Evolutionary conservation across 208 protist species (phyloP), one percentile per base, ranked within the genome.

Genomic region (Crithidia sp.): DNA sequence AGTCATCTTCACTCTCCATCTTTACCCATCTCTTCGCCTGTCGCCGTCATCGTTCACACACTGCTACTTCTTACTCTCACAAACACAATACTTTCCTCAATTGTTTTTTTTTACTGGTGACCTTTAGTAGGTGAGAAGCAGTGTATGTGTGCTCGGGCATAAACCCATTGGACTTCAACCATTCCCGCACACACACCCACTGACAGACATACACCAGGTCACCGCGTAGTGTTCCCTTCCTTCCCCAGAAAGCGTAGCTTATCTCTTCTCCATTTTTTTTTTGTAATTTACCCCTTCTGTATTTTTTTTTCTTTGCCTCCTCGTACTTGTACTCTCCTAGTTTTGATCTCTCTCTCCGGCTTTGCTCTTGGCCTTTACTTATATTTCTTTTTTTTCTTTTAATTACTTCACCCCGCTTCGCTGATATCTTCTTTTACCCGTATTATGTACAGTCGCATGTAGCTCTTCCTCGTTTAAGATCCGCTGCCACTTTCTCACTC

Each of bases 381-480:
- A 28, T 28, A 28, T 57, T 28, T 45, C 39, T 45, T 45, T 56
- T 13, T 13, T 67, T 17, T 50, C n/a, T 37, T 45, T 7, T 45
- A 7, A n/a, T 28, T 28, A 28, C 28, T 28, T 28, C 28, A 28
- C 28, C 28, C 28, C 28, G 28, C 28, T 28, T 28, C 28, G 28
- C 28, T 28, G 28, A 28, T 44, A 71, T 28, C 19, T 40, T 68
- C 62, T 39, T 67, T 53, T 67, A 73, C 41, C 28, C 47, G 41
- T 44, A 63, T 60, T 13, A 72, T 50, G 13, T 63, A 56, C 40
- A 63, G 62, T 16, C 50, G 52, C 76, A 71, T 77, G 57, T 76
- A 70, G 68, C 43, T 71, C 50, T 76, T 70, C 57, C 65, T 62
- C 79, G 7, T 56, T 43, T 54, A 14, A 13, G 65, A 63, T 12